Conservation (phyloP, 768 basidiomycete genomes). For the Lactifluus piperatus region DNA sequence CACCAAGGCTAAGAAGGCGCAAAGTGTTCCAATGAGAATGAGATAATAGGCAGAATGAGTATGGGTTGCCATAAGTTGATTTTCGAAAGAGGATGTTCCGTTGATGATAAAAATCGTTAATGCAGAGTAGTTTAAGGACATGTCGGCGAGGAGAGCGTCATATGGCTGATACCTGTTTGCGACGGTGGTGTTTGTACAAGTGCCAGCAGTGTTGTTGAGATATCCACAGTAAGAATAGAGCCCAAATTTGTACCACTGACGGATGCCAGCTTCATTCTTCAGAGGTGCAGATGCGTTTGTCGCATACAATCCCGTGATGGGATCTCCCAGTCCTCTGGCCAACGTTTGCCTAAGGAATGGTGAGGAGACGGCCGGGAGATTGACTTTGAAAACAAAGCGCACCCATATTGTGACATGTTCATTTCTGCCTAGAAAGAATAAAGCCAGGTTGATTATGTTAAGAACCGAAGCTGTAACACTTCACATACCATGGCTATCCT, state of each 20-base stretch:
- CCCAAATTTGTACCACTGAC: constrained; percentile 70
- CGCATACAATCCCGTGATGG: constrained; percentile 58
- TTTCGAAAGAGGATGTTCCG: constrained; percentile 41
- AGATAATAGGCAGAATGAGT: constrained; percentile 70
- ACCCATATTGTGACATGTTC: constrained; percentile 69
- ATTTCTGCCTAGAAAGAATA: constrained; percentile 44
- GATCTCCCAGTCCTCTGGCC: constrained; percentile 32
- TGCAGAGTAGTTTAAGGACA: constrained; percentile 51
- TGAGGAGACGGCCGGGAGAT: constrained; percentile 3
- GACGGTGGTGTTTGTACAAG: constrained; percentile 52
- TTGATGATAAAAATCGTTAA: constrained; percentile 46
- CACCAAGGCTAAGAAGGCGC: constrained; percentile 53
- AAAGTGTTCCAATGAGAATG: constrained; percentile 62
- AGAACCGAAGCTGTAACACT: neutral
- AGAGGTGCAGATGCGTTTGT: constrained; percentile 55
- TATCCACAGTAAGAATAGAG: constrained; percentile 76
- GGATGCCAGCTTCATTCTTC: constrained; percentile 45
- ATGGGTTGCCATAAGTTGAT: constrained; percentile 51
- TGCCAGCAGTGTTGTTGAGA: constrained; percentile 47
- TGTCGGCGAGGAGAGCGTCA: constrained; percentile 54
- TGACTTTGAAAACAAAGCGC: constrained; percentile 21
- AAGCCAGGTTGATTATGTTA: constrained; percentile 17
- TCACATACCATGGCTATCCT: constrained; percentile 60
- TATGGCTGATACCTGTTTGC: constrained; percentile 60
- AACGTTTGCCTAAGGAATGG: constrained; percentile 42